Conservation (phyloP, 371 early-diverging fungal species). For the Globomyces sp. region DNA sequence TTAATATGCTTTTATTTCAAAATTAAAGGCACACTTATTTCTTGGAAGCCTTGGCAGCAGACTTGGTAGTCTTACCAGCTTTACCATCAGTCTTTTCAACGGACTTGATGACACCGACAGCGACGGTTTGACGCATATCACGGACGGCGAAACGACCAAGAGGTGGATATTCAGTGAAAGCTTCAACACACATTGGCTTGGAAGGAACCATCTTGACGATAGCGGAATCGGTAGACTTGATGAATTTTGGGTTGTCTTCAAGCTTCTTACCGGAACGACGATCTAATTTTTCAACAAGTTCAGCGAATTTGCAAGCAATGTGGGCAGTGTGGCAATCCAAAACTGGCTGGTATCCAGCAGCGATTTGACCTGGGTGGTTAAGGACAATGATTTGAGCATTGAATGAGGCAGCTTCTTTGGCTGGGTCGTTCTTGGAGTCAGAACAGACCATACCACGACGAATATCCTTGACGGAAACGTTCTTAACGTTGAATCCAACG, state of each 20-base stretch:
- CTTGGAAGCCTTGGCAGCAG: conserved; percentile 30
- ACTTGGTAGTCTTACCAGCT: conserved; percentile 19
- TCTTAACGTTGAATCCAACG: conserved; percentile 98
- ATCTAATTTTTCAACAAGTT: conserved; percentile 93
- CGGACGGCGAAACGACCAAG: conserved; percentile 97
- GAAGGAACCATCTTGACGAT: conserved; percentile 93
- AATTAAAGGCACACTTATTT: conserved; percentile 23
- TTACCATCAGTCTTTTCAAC: conserved; percentile 71
- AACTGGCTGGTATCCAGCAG: conserved; percentile 83
- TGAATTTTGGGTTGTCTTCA: conserved; percentile 87
- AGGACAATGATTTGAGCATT: conserved; percentile 93
- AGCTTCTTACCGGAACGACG: conserved; percentile 91
- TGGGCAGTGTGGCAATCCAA: conserved; percentile 97
- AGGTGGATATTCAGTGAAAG: conserved; percentile 89
- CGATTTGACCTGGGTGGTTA: conserved; percentile 95
- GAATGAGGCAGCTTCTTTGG: conserved; percentile 92
- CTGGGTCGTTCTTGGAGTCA: conserved; percentile 96
- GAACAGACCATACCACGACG: conserved; percentile 96
- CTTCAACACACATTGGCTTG: conserved; percentile 96
- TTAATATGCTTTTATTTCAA: not conserved
- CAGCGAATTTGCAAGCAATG: conserved; percentile 92
- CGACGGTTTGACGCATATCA: conserved; percentile 80
- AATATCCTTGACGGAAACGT: conserved; percentile 95
- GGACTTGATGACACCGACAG: conserved; percentile 91
- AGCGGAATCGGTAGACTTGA: conserved; percentile 93